A percentile compares a stretch with the other conserved stretches of the same genome.
Evolutionary conservation across 495 filamentous ascomycete species (phyloP).

Genomic region (Xylaria cubensis): DNA sequence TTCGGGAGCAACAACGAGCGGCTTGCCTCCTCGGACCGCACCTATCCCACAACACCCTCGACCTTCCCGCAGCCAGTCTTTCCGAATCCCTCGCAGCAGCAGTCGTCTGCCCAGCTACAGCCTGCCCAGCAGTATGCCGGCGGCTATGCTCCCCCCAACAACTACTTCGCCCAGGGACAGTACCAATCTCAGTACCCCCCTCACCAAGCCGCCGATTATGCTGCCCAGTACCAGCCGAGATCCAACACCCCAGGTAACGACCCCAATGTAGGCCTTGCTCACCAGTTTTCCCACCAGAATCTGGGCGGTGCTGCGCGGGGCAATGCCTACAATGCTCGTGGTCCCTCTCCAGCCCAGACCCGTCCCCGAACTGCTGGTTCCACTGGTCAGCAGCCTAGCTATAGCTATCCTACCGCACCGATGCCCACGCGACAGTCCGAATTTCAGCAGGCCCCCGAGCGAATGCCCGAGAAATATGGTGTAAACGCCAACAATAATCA

Average conservation of each 20-base stretch:
- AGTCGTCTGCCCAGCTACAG: conserved; percentile 49
- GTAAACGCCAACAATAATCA: conserved; percentile 67
- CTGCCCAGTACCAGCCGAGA: conserved; percentile 58
- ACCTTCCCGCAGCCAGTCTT: conserved; percentile 92
- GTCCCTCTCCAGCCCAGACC: conserved; percentile 68
- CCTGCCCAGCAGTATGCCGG: conserved; percentile 49
- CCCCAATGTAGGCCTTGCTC: conserved; percentile 84
- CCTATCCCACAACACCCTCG: conserved; percentile 95
- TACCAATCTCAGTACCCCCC: conserved; percentile 31
- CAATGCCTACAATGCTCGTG: conserved; percentile 70
- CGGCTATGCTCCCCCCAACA: conserved; percentile 55
- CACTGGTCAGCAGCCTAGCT: conserved; percentile 60
- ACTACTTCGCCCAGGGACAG: conserved; percentile 65
- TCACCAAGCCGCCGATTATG: conserved; percentile 30
- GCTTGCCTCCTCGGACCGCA: conserved; percentile 72
- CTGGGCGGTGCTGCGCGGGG: conserved; percentile 69
- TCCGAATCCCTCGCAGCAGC: conserved; percentile 57
- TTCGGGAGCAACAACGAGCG: conserved; percentile 71
- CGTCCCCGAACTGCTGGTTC: conserved; percentile 81
- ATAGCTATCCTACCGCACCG: conserved; percentile 70
- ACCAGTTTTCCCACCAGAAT: conserved; percentile 98
- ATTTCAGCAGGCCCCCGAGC: conserved; percentile 67
- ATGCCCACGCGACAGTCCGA: conserved; percentile 59
- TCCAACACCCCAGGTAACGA: conserved; percentile 64
- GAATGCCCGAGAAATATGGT: conserved; percentile 78